Evolutionary conservation across 1,284 basidiomycete genomes (phyloP), one percentile per base, ranked within the genome.

Genomic region (Pyrrhoderma noxium): DNA sequence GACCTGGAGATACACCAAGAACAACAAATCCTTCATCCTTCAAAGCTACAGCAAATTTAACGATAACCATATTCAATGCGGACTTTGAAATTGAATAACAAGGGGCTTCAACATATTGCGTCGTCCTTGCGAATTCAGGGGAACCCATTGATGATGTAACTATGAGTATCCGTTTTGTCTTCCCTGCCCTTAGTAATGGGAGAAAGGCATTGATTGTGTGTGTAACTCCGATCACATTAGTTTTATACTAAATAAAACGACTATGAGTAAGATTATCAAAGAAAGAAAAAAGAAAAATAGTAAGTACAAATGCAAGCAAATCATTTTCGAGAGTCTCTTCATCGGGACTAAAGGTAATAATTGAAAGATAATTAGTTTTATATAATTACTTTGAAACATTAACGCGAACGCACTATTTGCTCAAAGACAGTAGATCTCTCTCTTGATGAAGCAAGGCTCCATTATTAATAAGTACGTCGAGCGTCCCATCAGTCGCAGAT

Each of bases 381-480:
- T n/a, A n/a, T n/a, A n/a, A n/a, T n/a, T n/a, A n/a, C n/a, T n/a
- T n/a, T n/a, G n/a, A n/a, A n/a, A n/a, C n/a, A n/a, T 22, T 38
- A 37, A 7, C 1, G 11, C 23, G 38, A 9, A 43, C 55, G 56
- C 48, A 59, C 61, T 55, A 61, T 18, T 49, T 31, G 47, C 58
- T 52, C 2, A 64, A 47, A 27, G 53, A 56, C 1, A 55, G 31
- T 11, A 22, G 19, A 14, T 14, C 35, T 11, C 52, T 45, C n/a
- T 47, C 49, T n/a, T 42, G 9, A 7, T 19, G 25, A 11, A 62
- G 31, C 11, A 43, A 45, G 5, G 63, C 65, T 7, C 59, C 65
- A 53, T 67, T 67, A 53, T 66, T 67, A 51, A 68, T 65, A 38
- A 68, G 57, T 37, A 62, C 60, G 56, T 67, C 66, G 35, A 67